A percentile compares a stretch with the other conserved stretches of the same genome.
These are phyloP conservation scores for Neocallimastix lanati DNA, from an alignment of 192 early-diverging fungal species.

Conservation along the genomic window DNA sequence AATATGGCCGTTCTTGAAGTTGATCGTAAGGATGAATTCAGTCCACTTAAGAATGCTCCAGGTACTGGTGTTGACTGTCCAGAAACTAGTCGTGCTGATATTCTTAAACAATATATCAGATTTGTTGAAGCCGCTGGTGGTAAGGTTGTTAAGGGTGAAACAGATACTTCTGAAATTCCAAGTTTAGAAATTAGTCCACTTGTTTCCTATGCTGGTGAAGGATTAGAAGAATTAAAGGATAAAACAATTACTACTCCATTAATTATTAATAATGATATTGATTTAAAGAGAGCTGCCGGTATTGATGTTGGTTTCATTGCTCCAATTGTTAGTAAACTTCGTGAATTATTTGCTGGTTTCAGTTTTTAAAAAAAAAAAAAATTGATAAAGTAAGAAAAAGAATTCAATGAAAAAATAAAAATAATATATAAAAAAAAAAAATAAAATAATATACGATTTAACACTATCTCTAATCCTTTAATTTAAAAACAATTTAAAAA, in stretches of 20 bases:
- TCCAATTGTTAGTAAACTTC: background rate
- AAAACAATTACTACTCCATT: slow-evolving; percentile 23
- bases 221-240: slow-evolving; percentile 57
- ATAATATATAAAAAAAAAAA: too few relatives aligned
- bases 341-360: background rate
- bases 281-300: background rate
- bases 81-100: slow-evolving; percentile 79
- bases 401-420: too few relatives aligned
- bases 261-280: background rate
- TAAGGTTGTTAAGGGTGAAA: slow-evolving; percentile 30
- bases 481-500: too few relatives aligned
- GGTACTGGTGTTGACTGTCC: slow-evolving; percentile 73
- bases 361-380: too few relatives aligned
- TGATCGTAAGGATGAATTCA: slow-evolving; percentile 86
- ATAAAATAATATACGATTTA: too few relatives aligned
- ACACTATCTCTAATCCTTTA: too few relatives aligned
- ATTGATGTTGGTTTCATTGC: background rate
- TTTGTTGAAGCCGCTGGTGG: slow-evolving; percentile 77
- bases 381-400: too few relatives aligned
- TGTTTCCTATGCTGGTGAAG: slow-evolving; percentile 85
- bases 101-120: slow-evolving; percentile 68
- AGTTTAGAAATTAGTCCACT: slow-evolving; percentile 74
- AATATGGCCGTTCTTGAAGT: slow-evolving; percentile 82
- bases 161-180: slow-evolving; percentile 16
- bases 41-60: slow-evolving; percentile 93